Evolutionary conservation across 2,329 filamentous ascomycete species (phyloP).

Genomic region (Hypoxylon sp.): DNA sequence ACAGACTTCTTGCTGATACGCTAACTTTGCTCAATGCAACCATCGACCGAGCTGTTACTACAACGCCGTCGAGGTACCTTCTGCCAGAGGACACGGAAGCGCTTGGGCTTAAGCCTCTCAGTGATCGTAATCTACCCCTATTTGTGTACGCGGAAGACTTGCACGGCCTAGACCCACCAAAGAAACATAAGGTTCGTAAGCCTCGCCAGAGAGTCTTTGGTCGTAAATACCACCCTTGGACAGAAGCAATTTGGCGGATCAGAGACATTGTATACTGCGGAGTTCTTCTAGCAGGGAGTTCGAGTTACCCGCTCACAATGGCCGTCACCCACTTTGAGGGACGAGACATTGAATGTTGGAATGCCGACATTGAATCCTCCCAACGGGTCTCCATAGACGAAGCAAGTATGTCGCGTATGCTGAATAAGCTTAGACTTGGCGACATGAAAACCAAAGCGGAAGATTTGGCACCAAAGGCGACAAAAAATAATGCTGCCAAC

Average conservation of each 20-base stretch:
- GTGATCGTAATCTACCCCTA: slow-evolving; percentile 49
- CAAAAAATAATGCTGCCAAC: background rate
- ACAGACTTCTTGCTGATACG: slow-evolving; percentile 62
- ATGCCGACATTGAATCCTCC: slow-evolving; percentile 46
- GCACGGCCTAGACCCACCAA: slow-evolving; percentile 44
- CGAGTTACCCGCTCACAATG: slow-evolving; percentile 58
- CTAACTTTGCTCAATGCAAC: slow-evolving; percentile 66
- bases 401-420: slow-evolving; percentile 44
- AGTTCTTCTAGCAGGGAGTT: slow-evolving; percentile 62
- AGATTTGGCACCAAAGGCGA: slow-evolving; percentile 16
- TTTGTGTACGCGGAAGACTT: slow-evolving; percentile 49
- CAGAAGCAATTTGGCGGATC: slow-evolving; percentile 62
- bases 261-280: slow-evolving; percentile 66
- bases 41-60: slow-evolving; percentile 56
- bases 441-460: slow-evolving; percentile 34
- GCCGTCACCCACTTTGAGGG: slow-evolving; percentile 40
- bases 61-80: slow-evolving; percentile 62
- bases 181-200: slow-evolving; percentile 59
- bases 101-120: slow-evolving; percentile 51
- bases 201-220: slow-evolving; percentile 56
- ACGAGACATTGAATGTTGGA: slow-evolving; percentile 48
- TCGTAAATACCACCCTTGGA: slow-evolving; percentile 52
- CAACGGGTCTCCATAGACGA: slow-evolving; percentile 39
- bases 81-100: slow-evolving; percentile 64
- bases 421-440: slow-evolving; percentile 47